Conservation (phyloP, 2,329 filamentous ascomycete species). For the Microthyrium microscopicum region DNA sequence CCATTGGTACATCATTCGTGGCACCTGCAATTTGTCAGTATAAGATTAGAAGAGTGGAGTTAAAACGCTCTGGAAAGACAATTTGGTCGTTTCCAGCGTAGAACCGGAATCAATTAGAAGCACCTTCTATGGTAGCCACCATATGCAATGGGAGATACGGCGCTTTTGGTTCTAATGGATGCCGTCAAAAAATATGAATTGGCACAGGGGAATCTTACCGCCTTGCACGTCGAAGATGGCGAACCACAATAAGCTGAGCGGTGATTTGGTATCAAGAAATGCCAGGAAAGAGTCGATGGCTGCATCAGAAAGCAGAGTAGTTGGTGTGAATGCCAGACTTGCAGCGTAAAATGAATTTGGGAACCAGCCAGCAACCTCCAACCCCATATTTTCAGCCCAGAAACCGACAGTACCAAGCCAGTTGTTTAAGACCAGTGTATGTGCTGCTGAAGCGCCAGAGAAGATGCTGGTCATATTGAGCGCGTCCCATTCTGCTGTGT, state of each 20-base stretch:
- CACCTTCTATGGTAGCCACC: no score
- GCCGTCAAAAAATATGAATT: no score
- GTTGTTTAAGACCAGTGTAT: constrained; percentile 14
- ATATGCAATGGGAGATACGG: no score
- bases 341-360: constrained; percentile 40
- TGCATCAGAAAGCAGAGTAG: constrained; percentile 31
- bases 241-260: constrained; percentile 40
- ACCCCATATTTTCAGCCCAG: constrained; percentile 14
- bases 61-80: no score
- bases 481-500: constrained; percentile 36
- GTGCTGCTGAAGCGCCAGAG: constrained; percentile 11
- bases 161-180: no score
- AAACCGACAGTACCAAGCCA: constrained; percentile 16
- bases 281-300: constrained; percentile 34
- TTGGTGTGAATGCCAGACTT: constrained; percentile 35
- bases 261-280: constrained; percentile 33
- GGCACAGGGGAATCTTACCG: no score
- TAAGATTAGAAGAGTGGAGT: no score
- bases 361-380: constrained; percentile 20
- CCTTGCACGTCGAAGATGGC: constrained; percentile 46
- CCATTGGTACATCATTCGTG: constrained; percentile 35
- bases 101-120: no score
- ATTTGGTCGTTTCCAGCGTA: no score
- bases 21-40: no score
- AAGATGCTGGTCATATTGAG: constrained; percentile 16